Conservation (phyloP, 2,329 filamentous ascomycete species). For the Pseudogymnoascus sp. region DNA sequence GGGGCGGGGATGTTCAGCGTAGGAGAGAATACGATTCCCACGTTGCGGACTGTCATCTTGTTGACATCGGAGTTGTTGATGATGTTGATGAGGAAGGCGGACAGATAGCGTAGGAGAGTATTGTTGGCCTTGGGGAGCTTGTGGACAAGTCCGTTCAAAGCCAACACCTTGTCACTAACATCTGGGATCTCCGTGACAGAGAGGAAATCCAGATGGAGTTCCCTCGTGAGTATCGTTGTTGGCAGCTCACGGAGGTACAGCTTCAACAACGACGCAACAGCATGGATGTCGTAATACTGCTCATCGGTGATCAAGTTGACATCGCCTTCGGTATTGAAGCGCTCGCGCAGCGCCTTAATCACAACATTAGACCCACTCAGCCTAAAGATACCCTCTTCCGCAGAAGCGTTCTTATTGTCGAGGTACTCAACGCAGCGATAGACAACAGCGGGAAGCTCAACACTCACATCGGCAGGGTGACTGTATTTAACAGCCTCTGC, state of each 20-base stretch:
- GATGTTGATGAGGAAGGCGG: conserved; percentile 83
- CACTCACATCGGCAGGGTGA: conserved; percentile 62
- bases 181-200: conserved; percentile 73
- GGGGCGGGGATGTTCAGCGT: conserved; percentile 94
- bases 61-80: conserved; percentile 85
- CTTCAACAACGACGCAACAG: conserved; percentile 89
- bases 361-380: conserved; percentile 94
- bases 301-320: conserved; percentile 77
- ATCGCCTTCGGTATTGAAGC: conserved; percentile 90
- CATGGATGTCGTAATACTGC: conserved; percentile 90
- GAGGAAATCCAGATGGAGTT: conserved; percentile 84
- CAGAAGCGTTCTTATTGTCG: conserved; percentile 69
- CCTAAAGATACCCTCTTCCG: conserved; percentile 93
- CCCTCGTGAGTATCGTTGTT: conserved; percentile 81
- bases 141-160: conserved; percentile 72
- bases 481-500: conserved; percentile 81
- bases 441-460: conserved; percentile 82
- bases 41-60: conserved; percentile 97
- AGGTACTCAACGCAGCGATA: conserved; percentile 95
- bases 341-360: conserved; percentile 83
- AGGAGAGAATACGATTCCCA: conserved; percentile 96
- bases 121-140: conserved; percentile 74
- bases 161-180: conserved; percentile 66
- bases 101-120: conserved; percentile 74
- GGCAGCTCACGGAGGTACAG: conserved; percentile 89